phyloP scores from a whole-genome alignment of 2,329 filamentous ascomycete species.

The Fusarium liriodendri region DNA sequence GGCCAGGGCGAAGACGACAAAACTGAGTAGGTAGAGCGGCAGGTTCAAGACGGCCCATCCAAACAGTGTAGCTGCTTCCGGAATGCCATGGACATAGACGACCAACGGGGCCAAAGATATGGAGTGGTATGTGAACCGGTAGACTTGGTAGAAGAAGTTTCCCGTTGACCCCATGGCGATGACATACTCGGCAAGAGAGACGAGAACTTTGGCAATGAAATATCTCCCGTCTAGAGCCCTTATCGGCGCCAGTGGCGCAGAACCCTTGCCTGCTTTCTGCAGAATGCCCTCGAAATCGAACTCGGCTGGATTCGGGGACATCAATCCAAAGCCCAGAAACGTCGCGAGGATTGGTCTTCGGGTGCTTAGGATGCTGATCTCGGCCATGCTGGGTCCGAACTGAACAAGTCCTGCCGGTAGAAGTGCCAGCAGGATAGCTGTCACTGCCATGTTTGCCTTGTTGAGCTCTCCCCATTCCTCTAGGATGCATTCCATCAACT shows the following conservation, averaged over 20 bases:
- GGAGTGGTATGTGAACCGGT: slow-evolving; percentile 15
- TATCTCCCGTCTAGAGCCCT: not conserved
- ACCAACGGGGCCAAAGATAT: slow-evolving; percentile 15
- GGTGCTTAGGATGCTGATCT: slow-evolving; percentile 18
- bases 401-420: slow-evolving; percentile 19
- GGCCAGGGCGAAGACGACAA: slow-evolving; percentile 18
- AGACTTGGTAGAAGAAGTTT: slow-evolving; percentile 21
- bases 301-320: slow-evolving; percentile 24
- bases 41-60: slow-evolving; percentile 22
- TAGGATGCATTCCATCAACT: slow-evolving; percentile 15
- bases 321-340: slow-evolving; percentile 18
- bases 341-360: slow-evolving; percentile 18
- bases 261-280: slow-evolving; percentile 4
- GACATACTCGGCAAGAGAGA: slow-evolving; percentile 16
- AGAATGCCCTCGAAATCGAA: slow-evolving; percentile 15
- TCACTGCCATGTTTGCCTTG: slow-evolving; percentile 23
- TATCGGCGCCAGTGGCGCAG: not conserved
- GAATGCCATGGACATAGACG: slow-evolving; percentile 8
- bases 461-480: slow-evolving; percentile 10
- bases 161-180: slow-evolving; percentile 8
- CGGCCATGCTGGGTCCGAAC: slow-evolving; percentile 25
- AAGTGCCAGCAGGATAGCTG: slow-evolving; percentile 20
- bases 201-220: slow-evolving; percentile 10
- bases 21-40: slow-evolving; percentile 20
- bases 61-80: slow-evolving; percentile 23